Evolutionary conservation across 371 early-diverging fungal species (phyloP), one percentile per base, ranked within the genome.

Genomic region (Syncephalastrum racemosum): DNA sequence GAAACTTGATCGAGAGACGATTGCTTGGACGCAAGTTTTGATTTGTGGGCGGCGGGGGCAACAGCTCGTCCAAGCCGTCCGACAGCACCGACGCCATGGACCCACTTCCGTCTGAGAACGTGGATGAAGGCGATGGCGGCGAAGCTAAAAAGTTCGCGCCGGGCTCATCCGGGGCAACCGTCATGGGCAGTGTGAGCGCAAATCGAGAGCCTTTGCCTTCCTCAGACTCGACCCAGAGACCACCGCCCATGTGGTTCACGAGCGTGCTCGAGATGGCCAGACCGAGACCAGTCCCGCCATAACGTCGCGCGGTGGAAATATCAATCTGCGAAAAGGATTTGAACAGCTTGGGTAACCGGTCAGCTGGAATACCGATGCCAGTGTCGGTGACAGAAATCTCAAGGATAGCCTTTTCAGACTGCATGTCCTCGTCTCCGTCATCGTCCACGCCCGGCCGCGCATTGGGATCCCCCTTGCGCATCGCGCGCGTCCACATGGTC

Each of bases 281-380:
- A 22, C 84, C 84, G 20, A 83, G 60, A 24, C 84, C 84, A 8
- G 82, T 74, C 40, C 83, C 83, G 39, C 83, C 83, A 49, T 81
- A 83, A 0, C 81, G 68, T 47, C 80, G 70, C 39, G 80, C 81
- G 4, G 81, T 79, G 15, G 83, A 83, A 42, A 81, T 81, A 45
- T 83, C 83, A 22, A 83, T 80, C 56, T 83, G 83, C 0, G 83
- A 81, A 50, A 83, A 83, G 7, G 83, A 83, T 24, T 75, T 79
- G 53, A 83, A 83, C 16, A 83, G 58, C 57, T 75, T 74, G 10
- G 81, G 81, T 46, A 83, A 64, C 25, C 81, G 71, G 58, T 83
- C 80, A 52, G 81, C 74, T 22, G 83, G 83, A 40, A 83, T 83
- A 6, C 83, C 83, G 31, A 83, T 81, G 4, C 83, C 83, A 2